These are phyloP conservation scores for Ailanthus altissimus DNA, from an alignment of 345 rosid genomes.

Conservation along the genomic window DNA sequence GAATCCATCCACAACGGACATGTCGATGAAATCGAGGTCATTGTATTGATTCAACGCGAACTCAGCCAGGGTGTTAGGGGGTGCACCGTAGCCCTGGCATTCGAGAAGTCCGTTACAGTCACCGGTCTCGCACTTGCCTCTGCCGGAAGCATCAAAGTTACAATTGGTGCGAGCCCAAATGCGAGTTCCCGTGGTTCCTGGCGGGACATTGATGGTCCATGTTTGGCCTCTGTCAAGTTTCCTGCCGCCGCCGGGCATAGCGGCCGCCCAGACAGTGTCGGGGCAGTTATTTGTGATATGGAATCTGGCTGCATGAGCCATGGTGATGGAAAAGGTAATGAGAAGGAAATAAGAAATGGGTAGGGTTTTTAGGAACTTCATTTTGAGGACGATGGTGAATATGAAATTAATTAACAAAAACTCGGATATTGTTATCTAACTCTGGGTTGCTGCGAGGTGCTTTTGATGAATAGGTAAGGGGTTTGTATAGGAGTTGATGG, in stretches of 20 bases:
- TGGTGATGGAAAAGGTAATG: conserved; percentile 14
- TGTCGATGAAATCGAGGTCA: conserved; percentile 36
- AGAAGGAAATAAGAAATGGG: conserved; percentile 7
- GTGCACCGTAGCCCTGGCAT: conserved; percentile 32
- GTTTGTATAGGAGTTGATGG: neutral
- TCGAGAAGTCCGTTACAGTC: conserved; percentile 29
- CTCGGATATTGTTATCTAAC: neutral
- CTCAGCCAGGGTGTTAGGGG: conserved; percentile 41
- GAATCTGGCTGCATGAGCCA: conserved; percentile 39
- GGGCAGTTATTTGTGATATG: conserved; percentile 39
- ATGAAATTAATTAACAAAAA: no score
- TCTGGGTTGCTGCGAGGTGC: neutral
- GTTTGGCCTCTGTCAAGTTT: conserved; percentile 31
- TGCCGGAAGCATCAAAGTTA: conserved; percentile 17
- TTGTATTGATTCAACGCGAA: conserved; percentile 21
- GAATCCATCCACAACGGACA: conserved; percentile 41
- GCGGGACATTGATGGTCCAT: conserved; percentile 27
- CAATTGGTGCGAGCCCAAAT: conserved; percentile 32
- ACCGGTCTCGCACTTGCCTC: conserved; percentile 28
- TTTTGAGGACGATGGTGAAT: neutral
- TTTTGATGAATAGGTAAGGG: neutral
- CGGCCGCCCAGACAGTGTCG: conserved; percentile 53
- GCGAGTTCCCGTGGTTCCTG: conserved; percentile 30
- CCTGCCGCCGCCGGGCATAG: conserved; percentile 45
- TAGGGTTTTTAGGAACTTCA: neutral